phyloP scores from a whole-genome alignment of 768 basidiomycete species.

The Russula vinacea region DNA sequence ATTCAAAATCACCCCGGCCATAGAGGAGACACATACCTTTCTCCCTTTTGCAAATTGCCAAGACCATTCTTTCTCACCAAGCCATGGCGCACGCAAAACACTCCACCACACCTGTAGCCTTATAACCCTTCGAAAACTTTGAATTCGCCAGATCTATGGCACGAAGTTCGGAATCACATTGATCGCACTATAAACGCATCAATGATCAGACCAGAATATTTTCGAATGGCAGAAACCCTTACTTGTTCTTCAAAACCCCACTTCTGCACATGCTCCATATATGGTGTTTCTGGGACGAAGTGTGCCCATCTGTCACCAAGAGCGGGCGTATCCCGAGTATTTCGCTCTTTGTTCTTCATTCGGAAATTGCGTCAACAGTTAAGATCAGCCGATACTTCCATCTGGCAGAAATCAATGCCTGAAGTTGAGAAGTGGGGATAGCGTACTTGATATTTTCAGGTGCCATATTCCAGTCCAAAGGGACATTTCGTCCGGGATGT shows the following conservation, averaged over 20 bases:
- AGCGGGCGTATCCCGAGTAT: background rate
- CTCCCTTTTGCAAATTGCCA: conserved; percentile 1
- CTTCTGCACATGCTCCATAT: background rate
- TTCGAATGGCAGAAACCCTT: background rate
- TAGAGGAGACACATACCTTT: background rate
- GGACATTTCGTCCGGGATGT: background rate
- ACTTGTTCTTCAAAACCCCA: background rate
- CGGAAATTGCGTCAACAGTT: background rate
- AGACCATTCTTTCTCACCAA: background rate
- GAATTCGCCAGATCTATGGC: background rate
- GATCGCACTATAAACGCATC: background rate
- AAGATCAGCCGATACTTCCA: background rate
- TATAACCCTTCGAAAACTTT: conserved; percentile 3
- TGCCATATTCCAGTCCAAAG: background rate
- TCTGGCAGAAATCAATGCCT: background rate
- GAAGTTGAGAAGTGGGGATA: background rate
- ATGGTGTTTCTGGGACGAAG: background rate
- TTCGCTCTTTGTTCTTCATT: background rate
- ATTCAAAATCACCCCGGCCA: background rate
- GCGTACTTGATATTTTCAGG: background rate
- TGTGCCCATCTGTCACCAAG: conserved; percentile 2
- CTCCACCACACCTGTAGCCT: background rate
- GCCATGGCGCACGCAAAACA: background rate
- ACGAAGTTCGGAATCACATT: background rate
- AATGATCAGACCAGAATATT: background rate